Conservation (phyloP, 2,329 filamentous ascomycete species). For the Aspergillus candidus region DNA sequence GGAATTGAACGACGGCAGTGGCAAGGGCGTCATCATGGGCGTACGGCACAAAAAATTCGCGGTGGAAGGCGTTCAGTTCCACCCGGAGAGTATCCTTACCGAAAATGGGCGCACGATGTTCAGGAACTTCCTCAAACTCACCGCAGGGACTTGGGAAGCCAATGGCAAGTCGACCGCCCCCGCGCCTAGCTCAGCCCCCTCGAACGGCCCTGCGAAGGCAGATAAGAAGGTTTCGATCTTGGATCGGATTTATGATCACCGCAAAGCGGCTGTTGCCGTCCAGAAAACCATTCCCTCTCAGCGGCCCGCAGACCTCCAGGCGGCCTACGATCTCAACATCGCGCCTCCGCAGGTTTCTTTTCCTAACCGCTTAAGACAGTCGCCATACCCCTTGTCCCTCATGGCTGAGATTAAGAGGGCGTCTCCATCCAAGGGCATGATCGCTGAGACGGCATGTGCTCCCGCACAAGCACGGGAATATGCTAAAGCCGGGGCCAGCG, state of each 20-base stretch:
- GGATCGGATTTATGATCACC: conserved; percentile 80
- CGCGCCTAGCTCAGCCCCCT: conserved; percentile 10
- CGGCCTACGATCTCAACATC: conserved; percentile 75
- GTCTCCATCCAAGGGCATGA: conserved; percentile 92
- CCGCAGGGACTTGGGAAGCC: conserved; percentile 85
- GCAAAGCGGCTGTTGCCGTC: conserved; percentile 65
- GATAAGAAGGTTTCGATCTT: conserved; percentile 76
- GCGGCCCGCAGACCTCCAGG: conserved; percentile 74
- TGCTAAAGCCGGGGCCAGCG: conserved; percentile 86
- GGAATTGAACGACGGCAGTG: conserved; percentile 59
- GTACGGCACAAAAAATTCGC: conserved; percentile 86
- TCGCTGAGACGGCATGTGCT: conserved; percentile 79
- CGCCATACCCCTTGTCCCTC: conserved; percentile 80
- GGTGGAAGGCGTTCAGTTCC: conserved; percentile 96
- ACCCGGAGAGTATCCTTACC: conserved; percentile 94
- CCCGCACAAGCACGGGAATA: conserved; percentile 87
- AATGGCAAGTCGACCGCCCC: conserved; percentile 47
- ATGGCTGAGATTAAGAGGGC: conserved; percentile 98
- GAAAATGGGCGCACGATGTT: conserved; percentile 84
- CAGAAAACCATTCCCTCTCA: conserved; percentile 85
- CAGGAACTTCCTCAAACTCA: conserved; percentile 82
- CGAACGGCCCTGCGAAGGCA: conserved; percentile 22
- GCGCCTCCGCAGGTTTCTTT: conserved; percentile 80
- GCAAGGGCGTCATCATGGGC: conserved; percentile 89
- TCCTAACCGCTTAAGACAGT: conserved; percentile 69